Base-by-base conservation (phyloP, 2,329 filamentous ascomycete genomes). In the Ascochyta lentis region DNA sequence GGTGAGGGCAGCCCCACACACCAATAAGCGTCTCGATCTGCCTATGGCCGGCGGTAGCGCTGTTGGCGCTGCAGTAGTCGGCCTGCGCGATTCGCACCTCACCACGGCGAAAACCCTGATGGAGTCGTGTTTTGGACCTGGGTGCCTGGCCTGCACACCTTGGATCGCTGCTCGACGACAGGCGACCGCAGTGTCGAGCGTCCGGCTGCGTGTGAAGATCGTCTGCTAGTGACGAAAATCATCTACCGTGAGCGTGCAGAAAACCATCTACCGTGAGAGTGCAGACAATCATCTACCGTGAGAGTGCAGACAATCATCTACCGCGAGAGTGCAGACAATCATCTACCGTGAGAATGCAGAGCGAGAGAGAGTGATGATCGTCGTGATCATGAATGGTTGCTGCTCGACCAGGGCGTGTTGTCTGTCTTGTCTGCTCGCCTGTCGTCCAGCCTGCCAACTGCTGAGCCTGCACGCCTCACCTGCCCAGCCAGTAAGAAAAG, bases 61-160 rank as follows among this genome's bases (percentile, higher is more conserved):
- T 58, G 58, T 53, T 65, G 56, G 64, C 65, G 65, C 64, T 68
- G 64, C 65, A 68, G 61, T 65, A 65, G 65, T 61, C 65, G 59
- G 64, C 59, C 56, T 62, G 44, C 47, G 26, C 47, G n/a, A 56
- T 48, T 51, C 47, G 53, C 47, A 56, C 24, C 47, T 56, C 53
- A 51, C 47, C 31, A 47, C 37, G 33, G 42, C 50, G 41, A 61
- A 61, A 64, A 56, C 60, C 64, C 56, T 66, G 60, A 61, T 51
- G 38, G 31, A 46, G 33, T 34, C 27, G 40, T 46, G 49, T 35
- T 16, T 19, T 54, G 53, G 50, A 54, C 65, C 55, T 56, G 60
- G 62, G 56, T 63, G 56, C 56, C 63, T 48, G 47, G 53, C 26
- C 31, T 41, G 43, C 44, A 57, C 35, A 42, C 56, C 33, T 45